Evolutionary conservation across 805 yeast genomes (phyloP).

Genomic region (Ogataea kodamae): DNA sequence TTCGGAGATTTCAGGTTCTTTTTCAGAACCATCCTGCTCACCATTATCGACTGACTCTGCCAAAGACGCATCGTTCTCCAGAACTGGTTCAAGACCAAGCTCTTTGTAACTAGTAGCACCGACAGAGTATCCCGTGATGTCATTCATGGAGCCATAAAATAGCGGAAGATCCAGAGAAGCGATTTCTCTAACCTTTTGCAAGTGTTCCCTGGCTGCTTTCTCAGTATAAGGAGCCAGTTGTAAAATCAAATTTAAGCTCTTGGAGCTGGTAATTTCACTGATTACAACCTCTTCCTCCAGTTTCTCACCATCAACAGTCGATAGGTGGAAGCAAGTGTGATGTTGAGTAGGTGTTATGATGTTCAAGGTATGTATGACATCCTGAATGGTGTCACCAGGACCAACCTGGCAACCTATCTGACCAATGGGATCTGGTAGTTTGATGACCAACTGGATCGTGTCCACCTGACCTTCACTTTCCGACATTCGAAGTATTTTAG

Average conservation of each 20-base stretch:
- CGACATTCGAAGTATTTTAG: constrained; percentile 11
- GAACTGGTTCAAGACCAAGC: constrained; percentile 28
- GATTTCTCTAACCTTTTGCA: constrained; percentile 58
- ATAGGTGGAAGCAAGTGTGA: constrained; percentile 56
- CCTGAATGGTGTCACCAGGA: constrained; percentile 46
- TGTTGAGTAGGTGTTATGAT: constrained; percentile 55
- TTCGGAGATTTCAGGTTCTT: constrained; percentile 28
- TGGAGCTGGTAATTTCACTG: constrained; percentile 31
- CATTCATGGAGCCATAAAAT: constrained; percentile 40
- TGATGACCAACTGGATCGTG: constrained; percentile 25
- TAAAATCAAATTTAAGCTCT: constrained; percentile 35
- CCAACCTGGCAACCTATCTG: constrained; percentile 27
- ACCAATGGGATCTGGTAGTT: constrained; percentile 27
- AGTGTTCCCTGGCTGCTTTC: constrained; percentile 57
- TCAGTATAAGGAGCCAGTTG: constrained; percentile 58
- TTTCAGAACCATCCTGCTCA: constrained; percentile 21
- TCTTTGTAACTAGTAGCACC: constrained; percentile 51
- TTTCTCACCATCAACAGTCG: constrained; percentile 33
- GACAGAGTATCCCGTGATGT: constrained; percentile 36
- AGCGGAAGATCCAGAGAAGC: constrained; percentile 49
- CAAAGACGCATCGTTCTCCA: constrained; percentile 17
- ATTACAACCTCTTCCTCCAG: constrained; percentile 34
- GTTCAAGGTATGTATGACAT: constrained; percentile 55
- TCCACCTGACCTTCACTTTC: constrained; percentile 13
- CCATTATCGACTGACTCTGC: constrained; percentile 22